Evolutionary conservation across 805 yeast species (phyloP).

Genomic region (Yarrowia sp.): DNA sequence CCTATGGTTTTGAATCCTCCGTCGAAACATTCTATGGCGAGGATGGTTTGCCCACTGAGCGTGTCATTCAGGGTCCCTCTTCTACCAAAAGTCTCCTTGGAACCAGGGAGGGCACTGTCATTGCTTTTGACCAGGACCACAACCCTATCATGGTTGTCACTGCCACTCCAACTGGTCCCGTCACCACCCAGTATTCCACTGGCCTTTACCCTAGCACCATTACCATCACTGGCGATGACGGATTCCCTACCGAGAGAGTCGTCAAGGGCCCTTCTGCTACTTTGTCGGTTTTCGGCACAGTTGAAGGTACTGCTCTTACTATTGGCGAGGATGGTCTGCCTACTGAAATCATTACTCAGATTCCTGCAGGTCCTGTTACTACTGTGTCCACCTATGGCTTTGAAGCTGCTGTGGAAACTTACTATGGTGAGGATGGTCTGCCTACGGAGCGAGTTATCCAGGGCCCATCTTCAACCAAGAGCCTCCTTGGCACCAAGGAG

Average conservation of each 20-base stretch:
- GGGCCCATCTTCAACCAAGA: background rate
- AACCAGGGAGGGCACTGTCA: background rate
- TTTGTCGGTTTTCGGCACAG: background rate
- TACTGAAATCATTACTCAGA: background rate
- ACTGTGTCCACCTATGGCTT: background rate
- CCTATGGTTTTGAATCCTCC: no score
- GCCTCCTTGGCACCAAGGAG: background rate
- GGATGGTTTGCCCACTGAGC: background rate
- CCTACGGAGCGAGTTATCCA: background rate
- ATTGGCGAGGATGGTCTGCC: background rate
- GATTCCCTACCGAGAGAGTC: background rate
- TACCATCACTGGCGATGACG: background rate
- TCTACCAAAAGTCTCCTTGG: background rate
- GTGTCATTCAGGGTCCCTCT: background rate
- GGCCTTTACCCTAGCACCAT: background rate
- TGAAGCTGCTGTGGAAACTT: background rate
- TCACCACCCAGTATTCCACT: background rate
- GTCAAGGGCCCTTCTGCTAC: background rate
- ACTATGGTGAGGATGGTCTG: background rate
- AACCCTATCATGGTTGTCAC: background rate
- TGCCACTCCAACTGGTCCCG: background rate
- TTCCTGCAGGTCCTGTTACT: background rate
- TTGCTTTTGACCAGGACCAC: background rate
- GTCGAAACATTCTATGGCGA: no score
- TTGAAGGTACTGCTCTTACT: background rate